Conservation (phyloP, 768 basidiomycete species). For the Auricularia cornea region DNA sequence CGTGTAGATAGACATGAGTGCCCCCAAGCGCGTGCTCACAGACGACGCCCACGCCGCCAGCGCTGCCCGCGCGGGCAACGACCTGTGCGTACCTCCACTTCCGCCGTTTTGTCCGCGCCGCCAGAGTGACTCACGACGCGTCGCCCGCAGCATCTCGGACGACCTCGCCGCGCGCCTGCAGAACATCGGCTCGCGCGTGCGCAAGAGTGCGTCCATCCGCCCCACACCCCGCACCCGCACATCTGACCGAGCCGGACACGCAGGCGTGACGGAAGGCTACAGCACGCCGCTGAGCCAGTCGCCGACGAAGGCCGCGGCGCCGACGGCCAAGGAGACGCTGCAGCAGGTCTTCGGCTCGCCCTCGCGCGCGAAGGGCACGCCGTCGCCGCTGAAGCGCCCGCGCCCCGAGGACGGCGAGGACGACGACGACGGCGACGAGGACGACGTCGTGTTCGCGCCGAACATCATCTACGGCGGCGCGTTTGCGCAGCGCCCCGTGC, state of each 20-base stretch:
- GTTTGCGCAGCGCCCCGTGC: not conserved
- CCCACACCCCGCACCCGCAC: slow-evolving; percentile 4
- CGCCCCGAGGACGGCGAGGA: slow-evolving; percentile 16
- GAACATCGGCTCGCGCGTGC: slow-evolving; percentile 46
- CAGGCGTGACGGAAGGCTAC: slow-evolving; percentile 60
- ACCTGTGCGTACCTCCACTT: slow-evolving; percentile 17
- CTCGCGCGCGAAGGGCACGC: slow-evolving; percentile 17
- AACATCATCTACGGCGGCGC: not conserved
- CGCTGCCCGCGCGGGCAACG: slow-evolving; percentile 11
- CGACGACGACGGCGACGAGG: not conserved
- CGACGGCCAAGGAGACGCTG: slow-evolving; percentile 48
- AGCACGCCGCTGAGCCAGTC: slow-evolving; percentile 21
- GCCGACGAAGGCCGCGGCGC: slow-evolving; percentile 16
- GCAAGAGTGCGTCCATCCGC: slow-evolving; percentile 43
- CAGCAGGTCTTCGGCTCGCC: slow-evolving; percentile 36
- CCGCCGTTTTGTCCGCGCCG: slow-evolving; percentile 4
- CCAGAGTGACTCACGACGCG: slow-evolving; percentile 10
- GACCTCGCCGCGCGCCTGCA: slow-evolving; percentile 49
- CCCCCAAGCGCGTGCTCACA: slow-evolving; percentile 29
- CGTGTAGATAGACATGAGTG: too few relatives aligned
- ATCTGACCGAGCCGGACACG: slow-evolving; percentile 17
- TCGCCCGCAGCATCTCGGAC: slow-evolving; percentile 30
- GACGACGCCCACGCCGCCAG: slow-evolving; percentile 21
- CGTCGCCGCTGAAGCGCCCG: slow-evolving; percentile 32
- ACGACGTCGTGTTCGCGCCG: not conserved